These are phyloP conservation scores for Volutella citrinella DNA, from an alignment of 2,329 filamentous ascomycete genomes.

Conservation along the genomic window DNA sequence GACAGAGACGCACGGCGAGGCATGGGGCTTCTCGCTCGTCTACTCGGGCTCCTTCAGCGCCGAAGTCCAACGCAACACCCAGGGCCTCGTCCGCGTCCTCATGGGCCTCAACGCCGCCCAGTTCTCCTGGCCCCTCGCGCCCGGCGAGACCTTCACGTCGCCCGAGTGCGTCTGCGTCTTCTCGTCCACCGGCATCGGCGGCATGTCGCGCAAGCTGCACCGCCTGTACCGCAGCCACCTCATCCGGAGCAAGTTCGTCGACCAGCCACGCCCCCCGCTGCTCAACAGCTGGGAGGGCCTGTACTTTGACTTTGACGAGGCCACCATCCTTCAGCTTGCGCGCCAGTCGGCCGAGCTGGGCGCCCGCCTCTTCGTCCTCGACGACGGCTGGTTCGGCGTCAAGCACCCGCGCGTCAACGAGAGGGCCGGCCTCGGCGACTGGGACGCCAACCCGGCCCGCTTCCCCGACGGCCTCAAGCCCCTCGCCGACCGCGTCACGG, in stretches of 20 bases:
- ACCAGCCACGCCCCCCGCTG: slow-evolving; percentile 49
- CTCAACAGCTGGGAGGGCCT: slow-evolving; percentile 67
- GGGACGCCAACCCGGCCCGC: slow-evolving; percentile 54
- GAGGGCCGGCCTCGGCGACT: slow-evolving; percentile 59
- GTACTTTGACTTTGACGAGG: slow-evolving; percentile 55
- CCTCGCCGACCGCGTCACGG: slow-evolving; percentile 49
- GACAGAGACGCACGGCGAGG: slow-evolving; percentile 59
- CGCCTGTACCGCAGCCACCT: slow-evolving; percentile 60
- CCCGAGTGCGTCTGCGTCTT: slow-evolving; percentile 63
- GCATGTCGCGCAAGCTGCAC: slow-evolving; percentile 61
- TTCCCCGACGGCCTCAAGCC: slow-evolving; percentile 56
- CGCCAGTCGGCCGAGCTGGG: slow-evolving; percentile 56
- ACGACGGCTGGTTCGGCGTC: slow-evolving; percentile 65
- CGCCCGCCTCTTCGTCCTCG: slow-evolving; percentile 61
- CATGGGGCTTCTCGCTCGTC: slow-evolving; percentile 63
- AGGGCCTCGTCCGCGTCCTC: slow-evolving; percentile 57
- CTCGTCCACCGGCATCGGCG: slow-evolving; percentile 55
- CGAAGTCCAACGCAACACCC: slow-evolving; percentile 60
- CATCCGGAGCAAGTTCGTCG: slow-evolving; percentile 53
- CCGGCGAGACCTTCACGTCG: slow-evolving; percentile 56
- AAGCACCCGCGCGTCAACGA: slow-evolving; percentile 58
- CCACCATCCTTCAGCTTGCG: slow-evolving; percentile 52
- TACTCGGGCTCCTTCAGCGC: slow-evolving; percentile 63
- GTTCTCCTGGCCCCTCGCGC: slow-evolving; percentile 53
- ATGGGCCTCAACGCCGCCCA: slow-evolving; percentile 61